phyloP scores from a whole-genome alignment of 2,329 filamentous ascomycete species.

The Ceratocystiopsis minuta region DNA sequence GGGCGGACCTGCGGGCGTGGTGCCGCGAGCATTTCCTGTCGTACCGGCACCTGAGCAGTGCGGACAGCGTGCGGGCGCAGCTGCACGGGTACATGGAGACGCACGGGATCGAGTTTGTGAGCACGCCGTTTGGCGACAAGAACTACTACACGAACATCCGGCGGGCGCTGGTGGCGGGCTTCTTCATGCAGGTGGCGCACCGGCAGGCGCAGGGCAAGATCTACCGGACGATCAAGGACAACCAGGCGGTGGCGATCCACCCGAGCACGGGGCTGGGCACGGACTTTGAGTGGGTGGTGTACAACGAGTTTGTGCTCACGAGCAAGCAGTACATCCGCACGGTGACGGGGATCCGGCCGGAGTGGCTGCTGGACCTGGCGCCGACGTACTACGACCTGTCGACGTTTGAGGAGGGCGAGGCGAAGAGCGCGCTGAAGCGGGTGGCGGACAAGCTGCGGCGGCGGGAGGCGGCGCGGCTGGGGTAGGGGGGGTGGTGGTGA shows the following conservation, averaged over 20 bases:
- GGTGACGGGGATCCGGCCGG: constrained; percentile 76
- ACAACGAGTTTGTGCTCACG: constrained; percentile 96
- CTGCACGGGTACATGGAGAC: constrained; percentile 95
- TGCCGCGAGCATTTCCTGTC: constrained; percentile 95
- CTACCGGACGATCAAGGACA: constrained; percentile 91
- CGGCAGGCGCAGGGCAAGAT: constrained; percentile 74
- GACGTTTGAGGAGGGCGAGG: constrained; percentile 69
- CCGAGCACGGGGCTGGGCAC: constrained; percentile 78
- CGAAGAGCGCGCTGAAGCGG: constrained; percentile 48
- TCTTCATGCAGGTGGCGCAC: constrained; percentile 99
- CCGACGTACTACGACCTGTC: constrained; percentile 80
- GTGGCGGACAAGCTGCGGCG: constrained; percentile 42
- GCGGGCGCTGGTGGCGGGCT: constrained; percentile 75
- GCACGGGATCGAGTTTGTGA: constrained; percentile 66
- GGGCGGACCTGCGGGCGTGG: constrained; percentile 64
- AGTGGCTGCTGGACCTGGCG: constrained; percentile 92
- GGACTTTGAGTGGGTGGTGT: constrained; percentile 91
- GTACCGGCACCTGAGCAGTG: constrained; percentile 70
- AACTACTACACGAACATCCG: constrained; percentile 98
- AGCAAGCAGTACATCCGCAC: constrained; percentile 97
- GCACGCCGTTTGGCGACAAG: constrained; percentile 83
- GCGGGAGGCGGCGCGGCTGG: constrained; percentile 34
- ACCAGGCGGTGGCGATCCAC: constrained; percentile 83
- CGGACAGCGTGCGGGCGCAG: constrained; percentile 84
- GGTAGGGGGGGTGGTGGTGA: background rate